Evolutionary conservation across 148 eudicot genomes (phyloP).

Genomic region (Cornus controversa): DNA sequence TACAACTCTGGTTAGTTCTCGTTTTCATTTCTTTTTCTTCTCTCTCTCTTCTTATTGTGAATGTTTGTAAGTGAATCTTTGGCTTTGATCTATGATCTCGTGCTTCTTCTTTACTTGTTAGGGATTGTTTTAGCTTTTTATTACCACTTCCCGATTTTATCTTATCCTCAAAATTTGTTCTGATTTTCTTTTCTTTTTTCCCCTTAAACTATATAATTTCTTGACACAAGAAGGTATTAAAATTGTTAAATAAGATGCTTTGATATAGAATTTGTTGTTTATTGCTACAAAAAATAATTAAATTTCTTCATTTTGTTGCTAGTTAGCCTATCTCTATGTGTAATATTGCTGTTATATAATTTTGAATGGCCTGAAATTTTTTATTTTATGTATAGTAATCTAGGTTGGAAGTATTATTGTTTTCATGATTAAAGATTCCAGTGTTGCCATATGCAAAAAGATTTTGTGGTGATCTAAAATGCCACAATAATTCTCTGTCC

Average conservation of each 20-base stretch:
- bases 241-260: not conserved
- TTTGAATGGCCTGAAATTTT: not conserved
- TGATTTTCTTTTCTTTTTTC: not conserved
- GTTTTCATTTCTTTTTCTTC: not conserved
- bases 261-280: not conserved
- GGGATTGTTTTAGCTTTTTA: not conserved
- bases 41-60: not conserved
- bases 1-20: not conserved
- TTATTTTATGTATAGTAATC: not conserved
- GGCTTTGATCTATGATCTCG: not conserved
- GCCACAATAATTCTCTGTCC: not conserved
- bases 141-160: not conserved
- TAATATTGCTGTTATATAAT: constrained; percentile 1
- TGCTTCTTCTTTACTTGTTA: not conserved
- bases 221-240: not conserved
- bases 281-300: not conserved
- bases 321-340: not conserved
- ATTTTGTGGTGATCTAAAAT: not conserved
- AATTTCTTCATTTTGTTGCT: not conserved
- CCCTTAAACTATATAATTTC: too few species aligned
- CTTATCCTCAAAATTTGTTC: not conserved
- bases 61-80: not conserved
- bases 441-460: not conserved
- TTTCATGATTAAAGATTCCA: not conserved
- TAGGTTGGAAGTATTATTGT: not conserved